Conservation (phyloP, 2,329 filamentous ascomycete genomes). For the Fusarium begoniae region DNA sequence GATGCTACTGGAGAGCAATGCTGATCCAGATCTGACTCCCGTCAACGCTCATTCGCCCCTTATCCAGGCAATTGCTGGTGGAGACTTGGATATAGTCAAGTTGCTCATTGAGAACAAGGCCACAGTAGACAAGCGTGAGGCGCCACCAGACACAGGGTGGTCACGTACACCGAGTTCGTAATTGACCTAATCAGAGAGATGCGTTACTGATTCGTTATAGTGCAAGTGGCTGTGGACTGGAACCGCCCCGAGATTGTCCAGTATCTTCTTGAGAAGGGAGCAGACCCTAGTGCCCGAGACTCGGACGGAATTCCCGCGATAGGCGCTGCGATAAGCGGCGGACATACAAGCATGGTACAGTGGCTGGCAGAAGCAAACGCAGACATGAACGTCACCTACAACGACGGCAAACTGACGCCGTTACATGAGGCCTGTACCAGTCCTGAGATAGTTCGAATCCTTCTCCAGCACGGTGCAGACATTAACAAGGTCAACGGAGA, state of each 20-base stretch:
- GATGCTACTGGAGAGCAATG: background rate
- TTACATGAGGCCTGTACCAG: accelerated
- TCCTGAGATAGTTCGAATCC: background rate
- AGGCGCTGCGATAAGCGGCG: background rate
- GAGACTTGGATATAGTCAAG: background rate
- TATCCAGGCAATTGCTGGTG: accelerated
- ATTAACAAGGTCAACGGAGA: background rate
- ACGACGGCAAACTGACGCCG: accelerated
- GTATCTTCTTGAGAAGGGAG: background rate
- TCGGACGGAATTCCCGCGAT: background rate
- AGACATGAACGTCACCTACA: background rate
- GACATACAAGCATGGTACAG: background rate
- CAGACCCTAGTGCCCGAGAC: background rate
- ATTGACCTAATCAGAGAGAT: accelerated
- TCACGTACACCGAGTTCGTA: background rate
- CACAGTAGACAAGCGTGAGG: background rate
- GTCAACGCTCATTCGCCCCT: background rate
- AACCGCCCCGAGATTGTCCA: background rate
- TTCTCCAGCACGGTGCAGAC: background rate
- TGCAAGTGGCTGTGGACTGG: background rate
- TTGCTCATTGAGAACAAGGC: background rate
- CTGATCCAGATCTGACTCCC: background rate
- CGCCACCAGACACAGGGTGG: background rate
- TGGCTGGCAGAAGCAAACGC: accelerated
- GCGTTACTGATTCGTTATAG: background rate